phyloP scores from a whole-genome alignment of 2,329 filamentous ascomycete species.

The Monascus ruber region DNA sequence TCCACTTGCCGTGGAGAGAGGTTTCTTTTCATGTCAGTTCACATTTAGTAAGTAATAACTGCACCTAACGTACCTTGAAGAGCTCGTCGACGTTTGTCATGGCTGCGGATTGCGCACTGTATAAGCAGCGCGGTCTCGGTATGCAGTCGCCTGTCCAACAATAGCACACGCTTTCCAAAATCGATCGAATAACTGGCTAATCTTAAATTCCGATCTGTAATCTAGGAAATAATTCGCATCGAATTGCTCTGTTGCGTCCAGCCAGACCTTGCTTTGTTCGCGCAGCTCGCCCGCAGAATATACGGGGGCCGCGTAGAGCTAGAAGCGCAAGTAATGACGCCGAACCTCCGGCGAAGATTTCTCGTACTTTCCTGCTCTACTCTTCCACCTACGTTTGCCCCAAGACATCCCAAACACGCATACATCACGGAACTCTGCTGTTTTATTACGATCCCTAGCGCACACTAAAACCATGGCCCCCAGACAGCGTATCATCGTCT shows the following conservation, averaged over 20 bases:
- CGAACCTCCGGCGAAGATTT: constrained; percentile 11
- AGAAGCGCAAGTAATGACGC: constrained; percentile 18
- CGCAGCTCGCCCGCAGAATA: constrained; percentile 9
- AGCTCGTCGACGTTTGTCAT: constrained; percentile 54
- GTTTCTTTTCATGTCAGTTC: constrained; percentile 32
- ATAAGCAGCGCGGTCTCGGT: no score
- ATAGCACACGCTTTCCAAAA: background rate
- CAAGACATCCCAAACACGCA: no score
- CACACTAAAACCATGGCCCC: constrained; percentile 45
- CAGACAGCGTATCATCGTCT: constrained; percentile 46
- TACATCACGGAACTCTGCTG: no score
- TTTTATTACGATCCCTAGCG: no score
- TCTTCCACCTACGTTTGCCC: no score
- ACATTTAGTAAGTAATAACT: background rate
- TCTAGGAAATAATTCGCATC: background rate
- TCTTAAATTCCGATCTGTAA: no score
- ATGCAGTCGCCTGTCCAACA: background rate
- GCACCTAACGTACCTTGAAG: constrained; percentile 37
- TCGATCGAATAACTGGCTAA: background rate
- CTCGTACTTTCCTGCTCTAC: constrained; percentile 23
- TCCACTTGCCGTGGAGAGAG: constrained; percentile 31
- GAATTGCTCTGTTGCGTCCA: background rate
- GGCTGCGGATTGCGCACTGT: constrained; percentile 6
- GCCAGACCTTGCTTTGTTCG: background rate
- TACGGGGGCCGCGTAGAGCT: constrained; percentile 20